Evolutionary conservation across 2,329 filamentous ascomycete species (phyloP), one percentile per base, ranked within the genome.

Genomic region (Diplodia seriata): DNA sequence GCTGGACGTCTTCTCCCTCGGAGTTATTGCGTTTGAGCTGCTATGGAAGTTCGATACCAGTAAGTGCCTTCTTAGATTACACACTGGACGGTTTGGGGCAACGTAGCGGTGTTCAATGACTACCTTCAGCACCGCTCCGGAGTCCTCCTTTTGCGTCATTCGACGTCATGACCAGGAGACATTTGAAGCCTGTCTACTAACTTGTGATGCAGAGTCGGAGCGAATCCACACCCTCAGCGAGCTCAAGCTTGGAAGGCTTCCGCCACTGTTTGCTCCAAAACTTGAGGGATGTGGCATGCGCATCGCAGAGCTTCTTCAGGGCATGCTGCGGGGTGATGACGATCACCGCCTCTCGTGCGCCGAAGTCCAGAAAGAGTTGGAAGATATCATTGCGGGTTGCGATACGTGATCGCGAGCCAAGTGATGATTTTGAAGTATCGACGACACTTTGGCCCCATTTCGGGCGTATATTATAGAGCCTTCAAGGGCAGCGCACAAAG

Each of bases 21-120:
- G 88, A 0, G 83, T 90, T 12, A 85, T 90, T 36, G 78, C 87
- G 0, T 87, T 90, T 53, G 89, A 91, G 74, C 79, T 90, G 55
- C 71, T 90, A 0, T 85, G 84, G 69, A 80, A 77, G 5, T 86
- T 90, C 64, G 72, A 71, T 4, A 82, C 80, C 1, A 73, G 77
- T 69, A 71, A 65, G 69, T 67, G n/a, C 18, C 14, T 33, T 15
- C 31, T 20, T 47, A 0, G 43, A 20, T 8, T 20, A 20, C 9
- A 47, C 18, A 11, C 43, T 47, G 7, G 9, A 20, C 18, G 43
- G n/a, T 7, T 18, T 47, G 18, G 8, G 40, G n/a, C 18, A 20
- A 36, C 33, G 33, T 36, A 36, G 33, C 33, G 33, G 33, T 9
- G 8, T 36, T 36, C 15, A 7, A n/a, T 18, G 6, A 47, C 40